Base-by-base conservation (phyloP, 352 stramenopile species). In the Phytophthora melonis region DNA sequence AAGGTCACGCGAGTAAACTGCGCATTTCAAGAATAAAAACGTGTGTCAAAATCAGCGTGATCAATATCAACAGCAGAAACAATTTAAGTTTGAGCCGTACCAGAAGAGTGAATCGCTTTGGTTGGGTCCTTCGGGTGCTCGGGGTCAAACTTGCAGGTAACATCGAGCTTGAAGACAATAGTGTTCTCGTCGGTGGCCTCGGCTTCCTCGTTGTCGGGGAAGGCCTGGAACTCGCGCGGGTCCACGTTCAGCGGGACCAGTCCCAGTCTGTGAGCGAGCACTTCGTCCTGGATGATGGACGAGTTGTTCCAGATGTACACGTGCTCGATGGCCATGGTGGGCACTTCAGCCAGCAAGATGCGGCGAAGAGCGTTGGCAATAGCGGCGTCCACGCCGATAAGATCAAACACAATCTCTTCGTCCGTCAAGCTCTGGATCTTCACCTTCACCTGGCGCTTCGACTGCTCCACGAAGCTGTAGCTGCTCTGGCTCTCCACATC, bases 111-210 rank as follows among this genome's bases (percentile, higher is more conserved):
- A 63, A 84, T 70, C 2, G 87, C 87, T 72, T 94, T 94, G 30
- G 81, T 82, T 3, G 81, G 79, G 67, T 93, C 86, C 54, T 88
- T 88, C 25, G 88, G 84, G 66, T 92, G 75, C 21, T 83, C 82
- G 1, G 87, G 84, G 68, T 94, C 85, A 39, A 77, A 84, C 57
- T 81, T 90, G 79, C 96, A 98, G 3, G 86, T 97, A 8, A 99
- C 93, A 53, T 98, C 90, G 23, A 99, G 83, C 82, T 97, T 96
- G 74, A 99, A 99, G 14, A 99, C 97, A 67, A 99, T 89, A 3
- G 97, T 99, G 84, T 99, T 99, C 60, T 97, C 90, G 82, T 99
- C 97, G 0, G 93, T 98, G 19, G 91, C 82, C 56, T 98, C 93
- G 3, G 89, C 91, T 64, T 97, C 91, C 39, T 97, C 91, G 55